These are phyloP conservation scores for Diaporthe destruens DNA, from an alignment of 2,329 filamentous ascomycete genomes.

Conservation along the genomic window DNA sequence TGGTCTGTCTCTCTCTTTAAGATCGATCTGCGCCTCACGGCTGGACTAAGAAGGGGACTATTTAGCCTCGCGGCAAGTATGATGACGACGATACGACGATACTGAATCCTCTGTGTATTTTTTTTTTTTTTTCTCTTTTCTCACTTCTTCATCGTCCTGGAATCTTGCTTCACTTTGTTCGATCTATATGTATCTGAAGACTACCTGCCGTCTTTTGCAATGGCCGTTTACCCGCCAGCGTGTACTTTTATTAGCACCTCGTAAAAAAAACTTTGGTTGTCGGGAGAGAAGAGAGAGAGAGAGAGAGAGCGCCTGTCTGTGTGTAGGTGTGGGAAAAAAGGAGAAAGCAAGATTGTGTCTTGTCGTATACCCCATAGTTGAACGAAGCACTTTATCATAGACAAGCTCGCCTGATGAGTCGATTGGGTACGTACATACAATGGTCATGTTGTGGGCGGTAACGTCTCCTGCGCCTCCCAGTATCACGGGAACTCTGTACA, in stretches of 20 bases:
- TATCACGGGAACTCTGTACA: too few species aligned
- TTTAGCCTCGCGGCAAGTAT: slow-evolving; percentile 50
- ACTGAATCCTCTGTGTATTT: slow-evolving; percentile 25
- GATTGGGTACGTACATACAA: too few species aligned
- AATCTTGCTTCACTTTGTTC: slow-evolving; percentile 19
- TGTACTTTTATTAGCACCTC: slow-evolving; percentile 5
- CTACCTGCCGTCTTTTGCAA: neutral
- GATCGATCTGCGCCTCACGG: slow-evolving; percentile 50
- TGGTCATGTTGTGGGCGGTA: neutral
- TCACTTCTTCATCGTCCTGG: slow-evolving; percentile 13
- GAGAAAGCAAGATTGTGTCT: slow-evolving; percentile 4
- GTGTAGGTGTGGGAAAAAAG: neutral
- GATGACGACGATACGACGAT: slow-evolving; percentile 45
- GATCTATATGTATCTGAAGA: neutral
- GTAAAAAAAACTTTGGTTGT: neutral
- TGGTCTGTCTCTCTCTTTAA: slow-evolving; percentile 44
- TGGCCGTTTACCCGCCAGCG: neutral
- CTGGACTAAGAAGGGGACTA: slow-evolving; percentile 47
- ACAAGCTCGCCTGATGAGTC: neutral
- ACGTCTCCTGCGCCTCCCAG: neutral
- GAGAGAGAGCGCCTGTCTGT: too few species aligned
- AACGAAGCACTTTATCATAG: neutral
- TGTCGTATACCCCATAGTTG: slow-evolving; percentile 22
- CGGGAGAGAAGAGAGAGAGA: neutral
- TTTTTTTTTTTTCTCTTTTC: neutral